Evolutionary conservation across 2,329 filamentous ascomycete species (phyloP).

Genomic region (Fusarium sp.): DNA sequence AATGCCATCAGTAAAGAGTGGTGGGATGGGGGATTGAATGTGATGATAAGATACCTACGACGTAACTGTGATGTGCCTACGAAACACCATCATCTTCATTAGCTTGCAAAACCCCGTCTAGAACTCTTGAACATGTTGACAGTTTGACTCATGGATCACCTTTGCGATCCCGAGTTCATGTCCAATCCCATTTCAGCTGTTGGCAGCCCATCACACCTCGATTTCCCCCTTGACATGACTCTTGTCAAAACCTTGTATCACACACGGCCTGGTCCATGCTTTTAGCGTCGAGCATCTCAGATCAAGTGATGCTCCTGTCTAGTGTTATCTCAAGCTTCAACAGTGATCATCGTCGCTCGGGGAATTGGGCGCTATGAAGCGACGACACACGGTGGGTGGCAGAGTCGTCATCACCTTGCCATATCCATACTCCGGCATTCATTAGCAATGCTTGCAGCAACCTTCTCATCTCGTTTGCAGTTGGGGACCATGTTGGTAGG

Average conservation of each 20-base stretch:
- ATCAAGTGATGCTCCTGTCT: constrained; percentile 38
- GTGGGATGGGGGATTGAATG: constrained; percentile 10
- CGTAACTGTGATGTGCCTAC: constrained; percentile 8
- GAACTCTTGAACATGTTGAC: neutral
- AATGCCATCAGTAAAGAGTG: constrained; percentile 10
- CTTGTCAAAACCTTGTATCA: constrained; percentile 25
- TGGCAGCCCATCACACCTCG: constrained; percentile 11
- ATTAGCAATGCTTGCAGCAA: constrained; percentile 10
- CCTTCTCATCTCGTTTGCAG: neutral
- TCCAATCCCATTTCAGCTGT: constrained; percentile 10
- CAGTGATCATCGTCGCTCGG: constrained; percentile 25
- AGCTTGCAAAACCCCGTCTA: neutral
- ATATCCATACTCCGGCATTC: constrained; percentile 10
- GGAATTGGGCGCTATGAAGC: neutral
- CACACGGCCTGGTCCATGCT: constrained; percentile 8
- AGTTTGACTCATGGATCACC: neutral
- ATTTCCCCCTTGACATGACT: constrained; percentile 24
- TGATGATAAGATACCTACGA: constrained; percentile 19
- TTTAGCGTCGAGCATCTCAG: constrained; percentile 31
- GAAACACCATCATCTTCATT: neutral
- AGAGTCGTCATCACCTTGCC: constrained; percentile 23
- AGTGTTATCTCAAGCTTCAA: constrained; percentile 19
- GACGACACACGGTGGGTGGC: neutral
- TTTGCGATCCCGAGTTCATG: neutral
- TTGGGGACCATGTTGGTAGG: neutral